Conservation (phyloP, 805 yeast species). For the Cyberlindnera suaveolens region DNA sequence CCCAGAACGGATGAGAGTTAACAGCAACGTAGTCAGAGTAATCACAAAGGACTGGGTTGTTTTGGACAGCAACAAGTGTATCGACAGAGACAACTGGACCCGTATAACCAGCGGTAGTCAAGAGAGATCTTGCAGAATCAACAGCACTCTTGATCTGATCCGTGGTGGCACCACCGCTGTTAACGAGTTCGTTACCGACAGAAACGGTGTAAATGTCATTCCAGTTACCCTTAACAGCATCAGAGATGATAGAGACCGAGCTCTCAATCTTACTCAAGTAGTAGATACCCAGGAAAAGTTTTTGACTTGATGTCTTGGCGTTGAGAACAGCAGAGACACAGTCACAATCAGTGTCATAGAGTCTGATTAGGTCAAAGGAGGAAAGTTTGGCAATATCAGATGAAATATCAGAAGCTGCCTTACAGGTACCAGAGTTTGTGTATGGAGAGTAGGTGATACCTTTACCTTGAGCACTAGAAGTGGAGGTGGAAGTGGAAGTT, state of each 20-base stretch:
- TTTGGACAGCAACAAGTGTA: conserved; percentile 52
- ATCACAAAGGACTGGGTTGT: conserved; percentile 47
- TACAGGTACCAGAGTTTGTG: conserved; percentile 48
- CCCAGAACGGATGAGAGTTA: conserved; percentile 64
- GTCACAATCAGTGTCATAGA: conserved; percentile 59
- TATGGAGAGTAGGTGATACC: conserved; percentile 69
- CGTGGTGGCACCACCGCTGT: conserved; percentile 41
- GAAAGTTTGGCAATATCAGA: conserved; percentile 40
- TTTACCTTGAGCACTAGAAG: conserved; percentile 29
- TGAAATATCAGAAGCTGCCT: conserved; percentile 39
- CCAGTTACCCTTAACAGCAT: conserved; percentile 46
- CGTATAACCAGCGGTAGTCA: conserved; percentile 39
- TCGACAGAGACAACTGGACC: conserved; percentile 63
- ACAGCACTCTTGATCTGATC: conserved; percentile 43
- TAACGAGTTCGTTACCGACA: conserved; percentile 61
- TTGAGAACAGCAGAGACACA: conserved; percentile 47
- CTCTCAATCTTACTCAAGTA: conserved; percentile 36
- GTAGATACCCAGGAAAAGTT: conserved; percentile 54
- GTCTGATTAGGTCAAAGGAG: conserved; percentile 45
- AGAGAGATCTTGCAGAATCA: conserved; percentile 37
- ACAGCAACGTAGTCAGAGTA: conserved; percentile 60
- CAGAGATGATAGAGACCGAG: conserved; percentile 38
- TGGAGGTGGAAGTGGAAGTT: conserved; percentile 9
- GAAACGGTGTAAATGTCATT: conserved; percentile 51
- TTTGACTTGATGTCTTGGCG: conserved; percentile 40